Percentiles rank a stretch among this genome's conserved stretches.
Evolutionary conservation across 306 rosid genomes (phyloP).

Genomic region (Aeschynomene evenia): DNA sequence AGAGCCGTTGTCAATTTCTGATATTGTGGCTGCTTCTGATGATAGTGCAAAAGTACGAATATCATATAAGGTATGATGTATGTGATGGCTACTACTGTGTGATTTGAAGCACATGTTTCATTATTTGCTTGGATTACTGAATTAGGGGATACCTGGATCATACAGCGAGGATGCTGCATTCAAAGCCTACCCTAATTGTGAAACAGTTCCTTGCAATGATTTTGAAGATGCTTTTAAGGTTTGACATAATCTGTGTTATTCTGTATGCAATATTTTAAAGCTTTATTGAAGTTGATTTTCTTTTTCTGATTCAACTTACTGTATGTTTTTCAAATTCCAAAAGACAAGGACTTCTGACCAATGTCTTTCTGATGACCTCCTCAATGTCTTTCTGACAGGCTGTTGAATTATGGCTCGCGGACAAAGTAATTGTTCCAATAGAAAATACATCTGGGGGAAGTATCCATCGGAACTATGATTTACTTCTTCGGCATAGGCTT

Average conservation of each 20-base stretch:
- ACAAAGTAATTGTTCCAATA: conserved; percentile 66
- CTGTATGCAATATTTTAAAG: conserved; percentile 16
- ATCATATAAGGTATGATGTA: conserved; percentile 53
- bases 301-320: background rate
- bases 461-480: conserved; percentile 75
- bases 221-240: conserved; percentile 78
- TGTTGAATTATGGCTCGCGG: conserved; percentile 72
- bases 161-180: conserved; percentile 70
- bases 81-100: conserved; percentile 11
- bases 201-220: conserved; percentile 63
- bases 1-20: conserved; percentile 61
- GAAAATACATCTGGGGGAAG: conserved; percentile 76
- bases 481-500: conserved; percentile 79
- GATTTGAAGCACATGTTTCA: conserved; percentile 16
- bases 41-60: conserved; percentile 44
- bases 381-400: conserved; percentile 44
- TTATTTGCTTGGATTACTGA: conserved; percentile 37
- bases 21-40: conserved; percentile 43
- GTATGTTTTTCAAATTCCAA: background rate
- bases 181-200: conserved; percentile 67
- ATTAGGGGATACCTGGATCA: conserved; percentile 69
- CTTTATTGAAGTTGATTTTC: background rate
- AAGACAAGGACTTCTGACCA: background rate
- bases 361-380: background rate
- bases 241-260: conserved; percentile 18